Evolutionary conservation across 2,329 filamentous ascomycete genomes (phyloP), one percentile per base, ranked within the genome.

Genomic region (Cryphonectria parasitica): DNA sequence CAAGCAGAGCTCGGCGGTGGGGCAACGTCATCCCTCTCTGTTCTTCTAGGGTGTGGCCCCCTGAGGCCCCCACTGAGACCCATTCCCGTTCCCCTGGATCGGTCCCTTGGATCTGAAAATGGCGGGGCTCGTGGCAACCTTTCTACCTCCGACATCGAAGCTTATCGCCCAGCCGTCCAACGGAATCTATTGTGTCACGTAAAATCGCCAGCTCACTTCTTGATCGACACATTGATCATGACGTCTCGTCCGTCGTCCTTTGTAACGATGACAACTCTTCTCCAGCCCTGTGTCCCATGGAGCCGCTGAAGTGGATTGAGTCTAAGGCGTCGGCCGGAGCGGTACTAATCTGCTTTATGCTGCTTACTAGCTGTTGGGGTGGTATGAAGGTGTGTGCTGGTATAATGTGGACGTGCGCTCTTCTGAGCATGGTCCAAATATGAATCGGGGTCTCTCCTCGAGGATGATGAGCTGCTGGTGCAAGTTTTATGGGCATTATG

Each of bases 81-180:
- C 61, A 64, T 31, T 4, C 39, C 39, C 7, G 22, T 5, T 41
- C 28, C 63, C 63, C 43, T 45, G 43, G 28, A 64, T 52, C 63
- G 43, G 43, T 66, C 52, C 62, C 69, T 39, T 66, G 54, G 67
- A 63, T 66, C 69, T 66, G 52, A 22, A n/a, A 36, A 56, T 60
- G 63, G 63, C 43, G 63, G 67, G 67, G 56, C 67, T 49, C 13
- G 34, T 54, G 39, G 52, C 69, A n/a, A 19, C 17, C 31, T 52
- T 34, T n/a, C 43, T 34, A 64, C 28, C 66, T 71, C 69, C 69
- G 62, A 69, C 68, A 66, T 71, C 62, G 69, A 68, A 63, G 63
- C 63, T 64, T 64, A 64, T 64, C 43, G 61, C 36, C 49, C 63
- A 64, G 31, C 63, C 28, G 25, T 64, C 25, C 58, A 61, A 36